Base-by-base conservation (phyloP, 1,284 basidiomycete species). In the Cystodermella granulosa region DNA sequence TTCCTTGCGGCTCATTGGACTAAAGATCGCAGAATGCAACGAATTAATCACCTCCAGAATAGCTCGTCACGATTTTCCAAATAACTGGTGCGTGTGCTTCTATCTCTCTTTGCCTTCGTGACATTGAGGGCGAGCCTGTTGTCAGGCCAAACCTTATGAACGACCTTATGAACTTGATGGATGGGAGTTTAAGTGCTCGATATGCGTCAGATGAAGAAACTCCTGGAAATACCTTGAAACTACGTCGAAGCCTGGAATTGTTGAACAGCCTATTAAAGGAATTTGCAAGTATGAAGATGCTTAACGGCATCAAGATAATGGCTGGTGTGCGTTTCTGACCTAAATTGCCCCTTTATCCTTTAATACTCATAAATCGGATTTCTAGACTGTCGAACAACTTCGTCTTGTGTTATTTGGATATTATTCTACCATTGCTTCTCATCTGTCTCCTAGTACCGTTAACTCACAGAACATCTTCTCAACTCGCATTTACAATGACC, bases 11-110 rank as follows among this genome's bases (percentile, higher is more conserved):
- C 26, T 8, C 26, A 36, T 34, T 50, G 36, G 17, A 45, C 17
- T 43, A 24, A 52, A 89, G 87, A 84, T 91, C 49, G 77, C 83
- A 22, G 71, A 81, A 48, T 86, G 80, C 56, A 90, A 89, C 52
- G 74, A 84, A 55, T 56, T 83, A 24, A 79, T 86, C 23, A 72
- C 86, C 4, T 71, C 78, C 5, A 89, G 81, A 60, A 78, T 89
- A 44, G 80, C 86, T 8, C 77, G 88, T 38, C 62, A 74, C 23
- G 87, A 91, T 57, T 88, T 76, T 59, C 87, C 87, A 11, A 65
- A 59, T 34, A 69, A 69, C 39, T 90, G 87, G 87, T 84, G 63
- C 57, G 62, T 46, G 43, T 37, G 41, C n/a, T n/a, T n/a, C n/a
- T 34, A 15, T 18, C 41, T 42, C 38, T 23, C 34, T 34, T 28